phyloP scores from a whole-genome alignment of 2,329 filamentous ascomycete species.

The Stylonectria norvegica region DNA sequence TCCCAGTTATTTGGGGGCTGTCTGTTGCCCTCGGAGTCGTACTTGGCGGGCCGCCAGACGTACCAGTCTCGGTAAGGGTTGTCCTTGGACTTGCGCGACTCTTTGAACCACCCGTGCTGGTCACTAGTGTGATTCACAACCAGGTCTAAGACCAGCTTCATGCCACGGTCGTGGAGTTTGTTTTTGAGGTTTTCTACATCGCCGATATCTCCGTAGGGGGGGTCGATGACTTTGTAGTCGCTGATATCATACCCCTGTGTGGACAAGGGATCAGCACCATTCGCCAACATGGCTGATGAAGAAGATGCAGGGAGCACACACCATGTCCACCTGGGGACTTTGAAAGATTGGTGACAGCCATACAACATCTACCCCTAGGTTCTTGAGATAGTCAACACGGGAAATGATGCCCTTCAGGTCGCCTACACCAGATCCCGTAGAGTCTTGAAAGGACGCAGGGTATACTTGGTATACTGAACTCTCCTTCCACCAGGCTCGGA shows the following conservation, averaged over 20 bases:
- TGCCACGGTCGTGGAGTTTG: conserved; percentile 57
- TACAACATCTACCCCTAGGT: conserved; percentile 56
- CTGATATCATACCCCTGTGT: conserved; percentile 63
- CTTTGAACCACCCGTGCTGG: conserved; percentile 57
- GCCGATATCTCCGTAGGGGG: conserved; percentile 62
- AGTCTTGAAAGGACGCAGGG: conserved; percentile 59
- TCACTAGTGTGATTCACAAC: conserved; percentile 69
- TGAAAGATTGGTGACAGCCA: conserved; percentile 51
- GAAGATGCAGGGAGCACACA: too few species aligned
- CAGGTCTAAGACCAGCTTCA: conserved; percentile 69
- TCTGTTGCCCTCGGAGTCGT: conserved; percentile 53
- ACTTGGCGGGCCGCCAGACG: conserved; percentile 60
- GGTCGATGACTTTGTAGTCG: conserved; percentile 64
- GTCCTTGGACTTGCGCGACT: conserved; percentile 51
- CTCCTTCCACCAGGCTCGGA: conserved; percentile 56
- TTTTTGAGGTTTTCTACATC: conserved; percentile 64
- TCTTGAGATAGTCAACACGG: conserved; percentile 52
- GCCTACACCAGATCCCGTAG: conserved; percentile 52
- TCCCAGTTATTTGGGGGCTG: conserved; percentile 60
- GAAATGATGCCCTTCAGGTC: conserved; percentile 57
- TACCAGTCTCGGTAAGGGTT: conserved; percentile 60
- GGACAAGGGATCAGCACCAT: too few species aligned
- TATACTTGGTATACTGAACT: conserved; percentile 60
- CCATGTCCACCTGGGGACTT: conserved; percentile 63
- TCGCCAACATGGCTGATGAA: too few species aligned